Evolutionary conservation across 148 eudicot genomes (phyloP).

Genomic region (Spergularia bocconei): DNA sequence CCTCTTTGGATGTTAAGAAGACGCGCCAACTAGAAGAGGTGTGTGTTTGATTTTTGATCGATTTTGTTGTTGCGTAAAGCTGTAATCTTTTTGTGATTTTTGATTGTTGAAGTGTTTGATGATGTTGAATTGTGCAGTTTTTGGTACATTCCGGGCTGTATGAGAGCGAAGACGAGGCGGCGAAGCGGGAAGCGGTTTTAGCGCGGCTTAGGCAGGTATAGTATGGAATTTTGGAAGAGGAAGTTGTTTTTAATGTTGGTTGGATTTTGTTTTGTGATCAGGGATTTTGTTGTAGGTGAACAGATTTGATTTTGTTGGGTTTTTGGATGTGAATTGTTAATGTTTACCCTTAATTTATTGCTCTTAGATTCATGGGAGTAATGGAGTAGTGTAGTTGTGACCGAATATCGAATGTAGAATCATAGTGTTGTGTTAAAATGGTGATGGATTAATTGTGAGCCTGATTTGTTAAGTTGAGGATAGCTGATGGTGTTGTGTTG

Average conservation of each 20-base stretch:
- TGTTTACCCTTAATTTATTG: neutral
- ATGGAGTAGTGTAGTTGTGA: too few relatives aligned
- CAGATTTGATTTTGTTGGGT: neutral
- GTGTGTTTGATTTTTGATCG: neutral
- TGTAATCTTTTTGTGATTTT: neutral
- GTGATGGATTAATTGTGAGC: too few relatives aligned
- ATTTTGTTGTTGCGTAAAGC: neutral
- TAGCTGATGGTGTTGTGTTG: too few relatives aligned
- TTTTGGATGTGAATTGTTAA: neutral
- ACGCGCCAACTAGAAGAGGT: conserved; percentile 62
- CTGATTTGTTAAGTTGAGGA: too few relatives aligned
- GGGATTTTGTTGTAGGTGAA: neutral
- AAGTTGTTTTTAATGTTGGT: neutral
- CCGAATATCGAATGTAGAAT: too few relatives aligned
- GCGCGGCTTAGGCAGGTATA: conserved; percentile 61
- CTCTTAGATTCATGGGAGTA: neutral
- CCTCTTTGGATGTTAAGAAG: conserved; percentile 41
- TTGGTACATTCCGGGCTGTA: conserved; percentile 61
- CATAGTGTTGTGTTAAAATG: too few relatives aligned
- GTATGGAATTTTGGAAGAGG: neutral
- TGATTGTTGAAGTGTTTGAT: neutral
- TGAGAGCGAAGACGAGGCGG: conserved; percentile 62
- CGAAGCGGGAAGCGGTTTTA: conserved; percentile 67
- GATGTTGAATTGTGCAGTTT: conserved; percentile 38
- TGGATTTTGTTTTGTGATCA: neutral